These are phyloP conservation scores for Alternaria conjuncta DNA, from an alignment of 2,329 filamentous ascomycete species.

Conservation along the genomic window DNA sequence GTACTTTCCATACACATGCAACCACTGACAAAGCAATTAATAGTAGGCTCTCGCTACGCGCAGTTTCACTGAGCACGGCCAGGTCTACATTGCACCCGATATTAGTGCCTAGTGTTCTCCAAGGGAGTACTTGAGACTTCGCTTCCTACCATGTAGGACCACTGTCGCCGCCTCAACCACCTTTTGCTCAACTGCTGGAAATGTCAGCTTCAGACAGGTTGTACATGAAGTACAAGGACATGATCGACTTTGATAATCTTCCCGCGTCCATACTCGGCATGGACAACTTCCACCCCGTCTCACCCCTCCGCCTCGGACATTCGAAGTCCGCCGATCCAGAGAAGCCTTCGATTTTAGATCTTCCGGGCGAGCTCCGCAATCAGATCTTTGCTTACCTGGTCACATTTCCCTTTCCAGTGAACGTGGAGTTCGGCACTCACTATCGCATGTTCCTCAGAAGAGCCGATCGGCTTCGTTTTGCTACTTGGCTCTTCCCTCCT, in stretches of 20 bases:
- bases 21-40: neutral
- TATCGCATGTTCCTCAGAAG: too few relatives aligned
- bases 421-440: neutral
- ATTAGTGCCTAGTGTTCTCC: neutral
- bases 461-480: too few relatives aligned
- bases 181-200: rapidly evolving
- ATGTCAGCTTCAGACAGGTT: too few relatives aligned
- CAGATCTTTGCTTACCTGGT: too few relatives aligned
- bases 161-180: neutral
- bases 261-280: neutral
- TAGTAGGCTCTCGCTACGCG: too few relatives aligned
- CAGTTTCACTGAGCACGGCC: neutral
- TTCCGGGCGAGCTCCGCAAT: neutral
- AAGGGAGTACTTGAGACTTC: rapidly evolving
- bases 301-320: neutral
- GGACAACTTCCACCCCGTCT: neutral
- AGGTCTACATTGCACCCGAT: rapidly evolving
- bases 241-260: too few relatives aligned
- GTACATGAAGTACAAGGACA: too few relatives aligned
- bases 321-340: neutral
- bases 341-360: neutral
- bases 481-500: neutral
- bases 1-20: neutral
- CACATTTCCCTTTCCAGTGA: too few relatives aligned
- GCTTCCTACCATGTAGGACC: rapidly evolving